Conservation (phyloP, 352 stramenopile species). For the Pythium phragmitis region DNA sequence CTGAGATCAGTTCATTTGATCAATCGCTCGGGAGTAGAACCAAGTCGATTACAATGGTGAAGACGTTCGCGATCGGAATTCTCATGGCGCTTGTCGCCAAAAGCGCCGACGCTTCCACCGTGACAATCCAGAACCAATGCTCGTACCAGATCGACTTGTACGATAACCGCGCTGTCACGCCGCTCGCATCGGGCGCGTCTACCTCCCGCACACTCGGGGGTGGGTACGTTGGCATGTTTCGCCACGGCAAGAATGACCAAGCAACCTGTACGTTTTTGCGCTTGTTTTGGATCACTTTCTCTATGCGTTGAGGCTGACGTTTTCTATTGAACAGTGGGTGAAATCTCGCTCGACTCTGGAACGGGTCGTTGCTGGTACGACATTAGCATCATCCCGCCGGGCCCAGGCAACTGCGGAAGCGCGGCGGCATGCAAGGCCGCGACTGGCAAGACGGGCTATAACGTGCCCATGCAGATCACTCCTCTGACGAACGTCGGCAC, state of each 20-base stretch:
- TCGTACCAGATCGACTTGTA: constrained; percentile 44
- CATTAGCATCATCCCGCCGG: constrained; percentile 37
- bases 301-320: neutral
- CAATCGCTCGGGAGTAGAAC: too few species aligned
- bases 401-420: constrained; percentile 48
- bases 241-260: constrained; percentile 38
- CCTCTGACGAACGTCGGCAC: constrained; percentile 43
- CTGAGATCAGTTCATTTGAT: too few species aligned
- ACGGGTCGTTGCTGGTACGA: constrained; percentile 25
- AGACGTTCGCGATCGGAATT: neutral
- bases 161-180: constrained; percentile 43
- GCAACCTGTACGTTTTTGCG: constrained; percentile 33
- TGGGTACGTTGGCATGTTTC: constrained; percentile 66
- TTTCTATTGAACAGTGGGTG: constrained; percentile 15
- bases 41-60: too few species aligned
- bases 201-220: constrained; percentile 33
- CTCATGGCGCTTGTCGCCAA: constrained; percentile 28
- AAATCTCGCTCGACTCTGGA: constrained; percentile 22
- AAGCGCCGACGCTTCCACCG: constrained; percentile 22
- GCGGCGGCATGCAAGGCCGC: constrained; percentile 42
- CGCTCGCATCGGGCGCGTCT: constrained; percentile 26
- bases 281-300: neutral
- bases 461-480: constrained; percentile 57
- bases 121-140: constrained; percentile 44
- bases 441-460: constrained; percentile 61